Evolutionary conservation across 257 asterid genomes (phyloP).

Genomic region (Gentiana straminea): DNA sequence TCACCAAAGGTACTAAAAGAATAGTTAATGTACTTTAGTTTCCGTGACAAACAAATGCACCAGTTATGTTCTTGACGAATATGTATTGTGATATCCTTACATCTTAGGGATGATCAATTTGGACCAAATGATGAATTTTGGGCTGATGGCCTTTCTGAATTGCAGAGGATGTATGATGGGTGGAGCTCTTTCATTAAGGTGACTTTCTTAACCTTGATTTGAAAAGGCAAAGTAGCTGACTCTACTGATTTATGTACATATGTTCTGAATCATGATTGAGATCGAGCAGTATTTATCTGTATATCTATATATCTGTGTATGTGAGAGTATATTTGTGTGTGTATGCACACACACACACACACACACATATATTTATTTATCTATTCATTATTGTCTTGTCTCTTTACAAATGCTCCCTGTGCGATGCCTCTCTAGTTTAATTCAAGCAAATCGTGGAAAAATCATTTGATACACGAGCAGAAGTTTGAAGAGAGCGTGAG

Average conservation of each 20-base stretch:
- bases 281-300: no score
- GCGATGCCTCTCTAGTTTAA: no score
- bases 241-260: background rate
- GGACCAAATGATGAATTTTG: constrained; percentile 21
- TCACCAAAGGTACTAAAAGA: constrained; percentile 28
- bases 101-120: constrained; percentile 29
- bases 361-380: no score
- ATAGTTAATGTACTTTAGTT: constrained; percentile 7
- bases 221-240: background rate
- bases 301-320: no score
- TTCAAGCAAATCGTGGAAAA: no score
- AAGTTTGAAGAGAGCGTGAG: no score
- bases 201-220: constrained; percentile 8
- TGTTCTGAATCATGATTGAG: no score
- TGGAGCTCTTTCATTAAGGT: constrained; percentile 75
- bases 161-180: constrained; percentile 43
- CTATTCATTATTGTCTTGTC: no score
- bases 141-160: constrained; percentile 39
- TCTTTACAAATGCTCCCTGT: no score
- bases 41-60: constrained; percentile 3
- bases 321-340: no score
- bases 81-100: constrained; percentile 14
- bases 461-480: no score
- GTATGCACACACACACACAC: no score
- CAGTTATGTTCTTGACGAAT: constrained; percentile 6